Conservation (phyloP, 83 land plant genomes). For the Larix sibirica region DNA sequence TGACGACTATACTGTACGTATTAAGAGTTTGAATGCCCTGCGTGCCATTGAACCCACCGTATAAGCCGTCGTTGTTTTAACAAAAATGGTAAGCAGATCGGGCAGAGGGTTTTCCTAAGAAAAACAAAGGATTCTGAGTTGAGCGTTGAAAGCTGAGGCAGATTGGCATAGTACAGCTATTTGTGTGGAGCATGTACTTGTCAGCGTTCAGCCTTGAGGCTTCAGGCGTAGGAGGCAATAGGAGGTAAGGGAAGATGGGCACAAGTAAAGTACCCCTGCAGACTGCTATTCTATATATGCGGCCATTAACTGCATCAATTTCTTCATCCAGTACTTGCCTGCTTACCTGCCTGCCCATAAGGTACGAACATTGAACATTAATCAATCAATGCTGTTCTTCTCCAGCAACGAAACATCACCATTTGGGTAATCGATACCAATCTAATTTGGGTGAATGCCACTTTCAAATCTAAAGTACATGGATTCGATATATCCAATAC, state of each 20-base stretch:
- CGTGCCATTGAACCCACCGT: constrained; percentile 6
- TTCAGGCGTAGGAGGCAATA: too few species aligned
- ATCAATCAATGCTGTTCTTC: too few species aligned
- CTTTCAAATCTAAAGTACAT: too few species aligned
- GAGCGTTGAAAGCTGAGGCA: not conserved
- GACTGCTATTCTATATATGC: not conserved
- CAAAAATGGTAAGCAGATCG: not conserved
- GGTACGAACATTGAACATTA: too few species aligned
- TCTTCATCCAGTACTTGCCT: too few species aligned
- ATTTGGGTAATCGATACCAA: too few species aligned
- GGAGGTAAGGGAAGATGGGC: constrained; percentile 1
- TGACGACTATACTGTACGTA: too few species aligned
- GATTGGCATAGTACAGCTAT: not conserved
- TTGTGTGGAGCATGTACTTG: constrained; percentile 1
- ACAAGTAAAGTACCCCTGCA: constrained; percentile 5
- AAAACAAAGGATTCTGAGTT: not conserved
- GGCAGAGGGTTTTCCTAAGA: constrained; percentile 15
- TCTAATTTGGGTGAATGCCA: too few species aligned
- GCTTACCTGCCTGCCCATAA: too few species aligned
- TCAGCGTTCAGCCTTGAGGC: not conserved
- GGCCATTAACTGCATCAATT: too few species aligned
- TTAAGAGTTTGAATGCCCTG: not conserved
- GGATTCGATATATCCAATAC: too few species aligned
- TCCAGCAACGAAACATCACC: too few species aligned
- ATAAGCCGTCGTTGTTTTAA: not conserved